Base-by-base conservation (phyloP, 805 yeast species). In the Saturnispora sanitii region DNA sequence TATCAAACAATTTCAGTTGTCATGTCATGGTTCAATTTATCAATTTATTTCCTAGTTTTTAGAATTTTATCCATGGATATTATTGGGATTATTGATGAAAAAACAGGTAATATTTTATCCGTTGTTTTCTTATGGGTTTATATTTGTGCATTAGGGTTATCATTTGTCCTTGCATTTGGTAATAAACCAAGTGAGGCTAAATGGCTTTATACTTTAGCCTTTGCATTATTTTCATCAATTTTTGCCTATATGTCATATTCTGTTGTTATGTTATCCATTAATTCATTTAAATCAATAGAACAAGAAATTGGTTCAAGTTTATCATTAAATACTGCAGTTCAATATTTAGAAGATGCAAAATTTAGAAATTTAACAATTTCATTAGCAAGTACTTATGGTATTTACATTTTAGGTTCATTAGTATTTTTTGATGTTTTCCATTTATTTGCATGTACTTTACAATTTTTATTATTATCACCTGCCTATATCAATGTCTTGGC, bases 151-250 rank as follows among this genome's bases (percentile, higher is more conserved):
- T 61, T 88, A 3, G 77, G 81, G 12, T 71, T 87, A 21, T 83
- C 94, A 8, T 88, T 90, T 58, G 82, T 90, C 35, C 66, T 90
- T 43, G 84, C 95, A 7, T 81, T 90, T 57, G 98, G 98, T 53
- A 90, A 90, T 57, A 79, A 92, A 22, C 97, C 98, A 3, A 73
- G 79, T 48, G 96, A 96, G 40, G 85, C 96, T 0, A 77, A 77
- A 40, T 68, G 67, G 49, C 75, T 86, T 49, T 90, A 90, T 56
- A 60, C 77, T 38, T 64, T 75, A 6, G 80, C 86, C 34, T 82
- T 83, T 35, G 61, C 70, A 8, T 70, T 87, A 50, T 90, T 88
- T 60, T 87, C 95, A 1, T 62, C 83, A 3, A 65, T 90, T 45
- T 86, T 87, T 94, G 76, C 74, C 5, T 88, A 88, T 55, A 79